A percentile compares a stretch with the other conserved stretches of the same genome.
Conservation (phyloP, 805 yeast genomes). For the Ogataea kodamae region DNA sequence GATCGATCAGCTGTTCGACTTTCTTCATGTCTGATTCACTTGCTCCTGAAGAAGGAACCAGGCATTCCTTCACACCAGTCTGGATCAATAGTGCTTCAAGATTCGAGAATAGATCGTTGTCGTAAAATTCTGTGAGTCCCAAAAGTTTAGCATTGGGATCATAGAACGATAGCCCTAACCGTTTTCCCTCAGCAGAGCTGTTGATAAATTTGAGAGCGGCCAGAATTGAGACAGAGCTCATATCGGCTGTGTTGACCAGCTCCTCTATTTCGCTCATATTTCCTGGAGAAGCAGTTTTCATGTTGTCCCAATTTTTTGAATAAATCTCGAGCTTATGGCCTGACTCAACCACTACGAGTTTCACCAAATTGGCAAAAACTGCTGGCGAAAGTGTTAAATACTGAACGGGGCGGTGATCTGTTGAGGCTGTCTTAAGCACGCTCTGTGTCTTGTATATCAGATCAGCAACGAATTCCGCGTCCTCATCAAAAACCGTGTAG, state of each 20-base stretch:
- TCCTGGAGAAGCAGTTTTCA: slow-evolving; percentile 81
- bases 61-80: slow-evolving; percentile 81
- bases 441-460: slow-evolving; percentile 78
- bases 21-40: slow-evolving; percentile 58
- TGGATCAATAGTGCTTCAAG: slow-evolving; percentile 85
- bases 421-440: slow-evolving; percentile 54
- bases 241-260: slow-evolving; percentile 46
- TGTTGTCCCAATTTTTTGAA: slow-evolving; percentile 57
- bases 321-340: slow-evolving; percentile 81
- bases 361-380: slow-evolving; percentile 62
- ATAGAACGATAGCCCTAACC: slow-evolving; percentile 74
- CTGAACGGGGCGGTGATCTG: slow-evolving; percentile 41
- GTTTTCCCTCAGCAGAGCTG: slow-evolving; percentile 41
- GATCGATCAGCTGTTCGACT: slow-evolving; percentile 65
- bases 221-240: slow-evolving; percentile 42
- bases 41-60: slow-evolving; percentile 45
- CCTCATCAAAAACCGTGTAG: slow-evolving; percentile 67
- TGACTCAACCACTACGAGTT: slow-evolving; percentile 61
- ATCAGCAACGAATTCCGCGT: slow-evolving; percentile 82
- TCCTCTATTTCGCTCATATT: slow-evolving; percentile 78
- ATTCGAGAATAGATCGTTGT: slow-evolving; percentile 83
- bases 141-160: slow-evolving; percentile 66
- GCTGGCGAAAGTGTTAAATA: slow-evolving; percentile 78
- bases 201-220: slow-evolving; percentile 46
- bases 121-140: slow-evolving; percentile 76